Evolutionary conservation across 2,329 filamentous ascomycete species (phyloP), one percentile per base, ranked within the genome.

Genomic region (Aspergillus piperis): DNA sequence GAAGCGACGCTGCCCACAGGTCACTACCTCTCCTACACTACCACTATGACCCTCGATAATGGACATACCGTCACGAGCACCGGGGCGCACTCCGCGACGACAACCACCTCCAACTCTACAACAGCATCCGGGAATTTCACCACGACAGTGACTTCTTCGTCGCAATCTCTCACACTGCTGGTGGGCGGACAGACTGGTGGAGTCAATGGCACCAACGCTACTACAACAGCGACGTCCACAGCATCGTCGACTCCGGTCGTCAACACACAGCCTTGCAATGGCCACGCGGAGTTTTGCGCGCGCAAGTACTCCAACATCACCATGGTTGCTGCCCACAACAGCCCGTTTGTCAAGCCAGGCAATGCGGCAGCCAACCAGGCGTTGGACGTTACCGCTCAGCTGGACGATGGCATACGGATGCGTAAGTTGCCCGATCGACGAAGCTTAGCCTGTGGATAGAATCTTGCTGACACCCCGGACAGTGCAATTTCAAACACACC

Each of bases 231-330:
- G 39, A 80, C 82, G 11, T 73, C 78, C 10, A 77, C 77, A 3
- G 69, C 75, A 13, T 73, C 72, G n/a, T 75, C 66, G 25, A 65
- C 77, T 25, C 72, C 73, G 13, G 77, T 72, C 1, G 85, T 84
- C 49, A 94, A 93, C 74, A 93, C 90, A 0, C 86, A 87, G 61
- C 87, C 90, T 4, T 96, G 91, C 81, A 96, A 96, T 76, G 87
- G 87, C 73, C 87, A 90, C 67, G 77, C 88, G 23, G 90, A 94
- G 75, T 87, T 95, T 69, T 96, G 91, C 79, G 78, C 77, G 5
- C 85, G 90, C 61, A 88, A 86, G 67, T 96, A 92, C 76, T 87
- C 88, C 81, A 93, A 95, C 74, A 88, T 95, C 75, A 93, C 90
- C 59, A 83, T 90, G 68, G 84, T 96, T 1, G 87, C 85, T 19